A percentile compares a stretch with the other conserved stretches of the same genome.
These are phyloP conservation scores for Entomortierella beljakovae DNA, from an alignment of 192 early-diverging fungal genomes.

Conservation along the genomic window DNA sequence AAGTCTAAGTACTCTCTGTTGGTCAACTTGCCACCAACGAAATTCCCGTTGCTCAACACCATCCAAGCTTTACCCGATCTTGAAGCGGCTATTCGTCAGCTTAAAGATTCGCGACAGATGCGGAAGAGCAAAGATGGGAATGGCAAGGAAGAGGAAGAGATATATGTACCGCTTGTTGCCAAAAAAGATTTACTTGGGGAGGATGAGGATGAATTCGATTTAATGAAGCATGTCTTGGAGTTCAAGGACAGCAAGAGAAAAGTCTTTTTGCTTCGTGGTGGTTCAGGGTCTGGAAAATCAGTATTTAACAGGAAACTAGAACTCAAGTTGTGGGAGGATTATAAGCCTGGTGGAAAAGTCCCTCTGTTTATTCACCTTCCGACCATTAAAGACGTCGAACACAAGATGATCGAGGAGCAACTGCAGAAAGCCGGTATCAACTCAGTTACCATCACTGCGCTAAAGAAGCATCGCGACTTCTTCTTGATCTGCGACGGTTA, in stretches of 20 bases:
- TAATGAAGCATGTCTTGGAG: neutral
- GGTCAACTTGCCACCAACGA: neutral
- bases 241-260: neutral
- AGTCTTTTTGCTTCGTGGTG: slow-evolving; percentile 3
- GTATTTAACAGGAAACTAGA: slow-evolving; percentile 6
- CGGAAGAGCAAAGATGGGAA: neutral
- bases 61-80: neutral
- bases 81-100: neutral
- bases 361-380: slow-evolving; percentile 7
- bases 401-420: neutral
- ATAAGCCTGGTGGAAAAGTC: neutral
- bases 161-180: neutral
- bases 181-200: neutral
- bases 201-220: neutral
- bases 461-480: neutral
- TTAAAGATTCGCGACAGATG: neutral
- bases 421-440: neutral
- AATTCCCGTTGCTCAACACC: neutral
- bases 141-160: too few relatives aligned
- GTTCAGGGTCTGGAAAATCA: slow-evolving; percentile 15
- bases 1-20: neutral
- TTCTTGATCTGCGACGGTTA: slow-evolving; percentile 20
- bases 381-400: neutral
- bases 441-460: neutral
- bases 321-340: neutral